phyloP scores from a whole-genome alignment of 1,139 yeast species.

The Geotrichum reessii region DNA sequence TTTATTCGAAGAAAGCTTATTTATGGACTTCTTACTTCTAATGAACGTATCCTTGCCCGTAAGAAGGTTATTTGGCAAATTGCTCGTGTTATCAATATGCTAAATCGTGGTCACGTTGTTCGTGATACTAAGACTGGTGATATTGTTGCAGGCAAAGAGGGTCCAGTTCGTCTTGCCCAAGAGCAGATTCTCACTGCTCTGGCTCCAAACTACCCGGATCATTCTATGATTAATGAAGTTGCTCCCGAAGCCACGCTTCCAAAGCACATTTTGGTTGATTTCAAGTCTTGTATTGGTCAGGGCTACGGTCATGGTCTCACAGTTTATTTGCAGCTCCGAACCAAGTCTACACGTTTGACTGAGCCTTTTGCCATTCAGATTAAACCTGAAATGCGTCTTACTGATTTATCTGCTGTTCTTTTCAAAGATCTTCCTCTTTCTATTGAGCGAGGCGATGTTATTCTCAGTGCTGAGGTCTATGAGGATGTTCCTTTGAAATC shows the following conservation, averaged over 20 bases:
- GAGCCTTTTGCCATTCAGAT: conserved; percentile 76
- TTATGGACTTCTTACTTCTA: conserved; percentile 52
- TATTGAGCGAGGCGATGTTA: conserved; percentile 36
- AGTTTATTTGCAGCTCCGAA: conserved; percentile 69
- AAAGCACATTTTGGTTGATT: conserved; percentile 74
- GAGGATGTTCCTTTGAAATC: conserved; percentile 30
- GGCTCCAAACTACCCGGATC: conserved; percentile 62
- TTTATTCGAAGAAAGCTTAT: conserved; percentile 56
- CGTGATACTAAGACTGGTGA: conserved; percentile 67
- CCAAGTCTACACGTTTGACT: conserved; percentile 58
- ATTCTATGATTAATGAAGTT: conserved; percentile 32
- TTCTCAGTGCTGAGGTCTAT: conserved; percentile 33
- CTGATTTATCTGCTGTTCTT: conserved; percentile 71
- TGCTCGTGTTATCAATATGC: conserved; percentile 61
- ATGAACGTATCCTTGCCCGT: conserved; percentile 52
- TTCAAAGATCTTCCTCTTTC: conserved; percentile 74
- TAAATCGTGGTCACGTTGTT: conserved; percentile 65
- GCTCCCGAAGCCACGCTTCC: conserved; percentile 44
- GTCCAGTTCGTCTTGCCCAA: conserved; percentile 59
- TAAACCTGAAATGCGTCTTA: conserved; percentile 53
- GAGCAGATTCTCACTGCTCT: conserved; percentile 68
- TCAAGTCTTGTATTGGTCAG: conserved; percentile 60
- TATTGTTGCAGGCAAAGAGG: conserved; percentile 42
- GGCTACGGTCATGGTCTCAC: conserved; percentile 56
- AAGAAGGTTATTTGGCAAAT: conserved; percentile 58